These are phyloP conservation scores for Aspergillus sp. DNA, from an alignment of 2,329 filamentous ascomycete genomes.

Conservation along the genomic window DNA sequence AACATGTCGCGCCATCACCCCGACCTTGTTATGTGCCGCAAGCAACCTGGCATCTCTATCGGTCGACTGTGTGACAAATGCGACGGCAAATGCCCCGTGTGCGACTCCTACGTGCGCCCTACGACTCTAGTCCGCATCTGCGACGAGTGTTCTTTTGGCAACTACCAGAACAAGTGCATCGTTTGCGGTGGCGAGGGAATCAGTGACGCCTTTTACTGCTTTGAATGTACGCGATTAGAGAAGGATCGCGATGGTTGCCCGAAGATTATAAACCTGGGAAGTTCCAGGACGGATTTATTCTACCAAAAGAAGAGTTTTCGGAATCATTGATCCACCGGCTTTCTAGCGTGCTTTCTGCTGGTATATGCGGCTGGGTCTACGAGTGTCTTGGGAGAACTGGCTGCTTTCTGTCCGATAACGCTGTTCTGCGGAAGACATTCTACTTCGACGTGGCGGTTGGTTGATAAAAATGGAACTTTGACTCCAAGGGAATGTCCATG, in stretches of 20 bases:
- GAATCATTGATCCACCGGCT: slow-evolving; percentile 41
- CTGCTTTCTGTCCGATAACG: slow-evolving; percentile 9
- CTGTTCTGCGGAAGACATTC: slow-evolving; percentile 7
- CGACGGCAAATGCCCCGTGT: slow-evolving; percentile 98
- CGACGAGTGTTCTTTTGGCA: slow-evolving; percentile 98
- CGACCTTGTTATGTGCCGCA: slow-evolving; percentile 99
- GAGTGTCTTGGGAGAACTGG: slow-evolving; percentile 6
- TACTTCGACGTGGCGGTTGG: neutral
- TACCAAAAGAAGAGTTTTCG: slow-evolving; percentile 70
- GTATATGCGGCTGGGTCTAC: neutral
- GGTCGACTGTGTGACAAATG: slow-evolving; percentile 99
- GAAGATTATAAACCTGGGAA: slow-evolving; percentile 98
- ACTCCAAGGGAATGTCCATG: slow-evolving; percentile 11
- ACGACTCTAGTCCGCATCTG: slow-evolving; percentile 98
- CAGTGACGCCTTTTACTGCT: slow-evolving; percentile 98
- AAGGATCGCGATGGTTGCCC: slow-evolving; percentile 97
- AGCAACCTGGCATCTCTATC: slow-evolving; percentile 96
- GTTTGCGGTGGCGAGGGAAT: slow-evolving; percentile 98
- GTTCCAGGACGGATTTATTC: slow-evolving; percentile 89
- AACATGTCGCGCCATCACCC: slow-evolving; percentile 93
- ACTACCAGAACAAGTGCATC: slow-evolving; percentile 99
- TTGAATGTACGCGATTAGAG: slow-evolving; percentile 94
- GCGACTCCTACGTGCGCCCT: slow-evolving; percentile 97
- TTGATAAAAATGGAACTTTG: slow-evolving; percentile 19
- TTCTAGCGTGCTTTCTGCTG: slow-evolving; percentile 11